phyloP scores from a whole-genome alignment of 2,329 filamentous ascomycete species.

The Epicoccum nigrum region DNA sequence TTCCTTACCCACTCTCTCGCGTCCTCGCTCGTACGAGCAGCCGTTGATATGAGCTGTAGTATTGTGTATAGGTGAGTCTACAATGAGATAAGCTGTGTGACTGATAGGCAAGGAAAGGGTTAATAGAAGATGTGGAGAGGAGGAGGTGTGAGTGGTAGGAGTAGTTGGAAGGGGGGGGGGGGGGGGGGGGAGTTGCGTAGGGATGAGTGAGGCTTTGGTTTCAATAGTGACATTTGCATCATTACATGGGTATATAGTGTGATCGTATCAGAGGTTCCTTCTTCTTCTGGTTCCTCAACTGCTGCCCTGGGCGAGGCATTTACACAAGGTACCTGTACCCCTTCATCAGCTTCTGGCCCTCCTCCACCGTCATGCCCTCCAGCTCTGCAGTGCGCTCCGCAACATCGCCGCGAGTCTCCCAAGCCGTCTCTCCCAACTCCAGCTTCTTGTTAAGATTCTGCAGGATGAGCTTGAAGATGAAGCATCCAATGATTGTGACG shows the following conservation, averaged over 20 bases:
- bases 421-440: conserved; percentile 38
- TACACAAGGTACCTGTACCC: conserved; percentile 45
- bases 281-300: background rate
- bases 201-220: too few species aligned
- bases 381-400: conserved; percentile 38
- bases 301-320: background rate
- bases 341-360: conserved; percentile 34
- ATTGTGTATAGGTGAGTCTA: too few species aligned
- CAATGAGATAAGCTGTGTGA: too few species aligned
- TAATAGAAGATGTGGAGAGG: too few species aligned
- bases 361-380: conserved; percentile 38
- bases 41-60: too few species aligned
- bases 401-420: conserved; percentile 37
- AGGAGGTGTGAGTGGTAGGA: too few species aligned
- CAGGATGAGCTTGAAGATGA: conserved; percentile 37
- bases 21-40: too few species aligned
- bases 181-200: too few species aligned
- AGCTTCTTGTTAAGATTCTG: conserved; percentile 40
- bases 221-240: background rate
- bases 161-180: too few species aligned
- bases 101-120: too few species aligned
- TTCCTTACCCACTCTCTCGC: too few species aligned
- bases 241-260: conserved; percentile 6
- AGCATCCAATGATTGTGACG: conserved; percentile 61
- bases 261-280: background rate